phyloP scores from a whole-genome alignment of 768 basidiomycete genomes.

The Tylopilus sp. region DNA sequence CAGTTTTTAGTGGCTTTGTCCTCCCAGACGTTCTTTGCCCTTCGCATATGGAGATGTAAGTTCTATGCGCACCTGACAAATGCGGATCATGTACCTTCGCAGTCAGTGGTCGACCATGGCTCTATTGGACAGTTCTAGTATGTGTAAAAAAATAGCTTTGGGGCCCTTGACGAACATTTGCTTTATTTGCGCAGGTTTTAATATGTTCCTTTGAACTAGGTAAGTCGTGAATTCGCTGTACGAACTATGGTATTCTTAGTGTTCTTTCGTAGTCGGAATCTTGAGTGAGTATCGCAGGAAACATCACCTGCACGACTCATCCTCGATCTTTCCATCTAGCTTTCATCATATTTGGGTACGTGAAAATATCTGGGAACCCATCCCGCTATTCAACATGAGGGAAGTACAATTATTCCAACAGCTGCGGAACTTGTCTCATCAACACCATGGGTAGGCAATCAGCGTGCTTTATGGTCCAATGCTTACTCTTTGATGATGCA shows the following conservation, averaged over 20 bases:
- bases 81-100: background rate
- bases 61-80: background rate
- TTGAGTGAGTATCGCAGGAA: background rate
- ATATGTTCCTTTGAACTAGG: conserved; percentile 5
- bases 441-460: background rate
- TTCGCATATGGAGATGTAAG: conserved; percentile 11
- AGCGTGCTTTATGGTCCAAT: background rate
- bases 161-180: background rate
- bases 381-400: background rate
- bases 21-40: conserved; percentile 7
- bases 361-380: background rate
- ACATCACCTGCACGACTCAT: background rate
- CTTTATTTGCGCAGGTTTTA: background rate
- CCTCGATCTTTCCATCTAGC: background rate
- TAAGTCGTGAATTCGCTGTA: background rate
- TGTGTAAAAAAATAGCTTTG: background rate
- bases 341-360: conserved; percentile 5
- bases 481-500: background rate
- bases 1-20: conserved; percentile 7
- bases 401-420: conserved; percentile 3
- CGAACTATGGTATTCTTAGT: background rate
- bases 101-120: conserved; percentile 3
- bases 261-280: background rate
- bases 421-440: background rate
- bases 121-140: conserved; percentile 9